Conservation (phyloP, 805 yeast species). For the Yarrowia sp. region DNA sequence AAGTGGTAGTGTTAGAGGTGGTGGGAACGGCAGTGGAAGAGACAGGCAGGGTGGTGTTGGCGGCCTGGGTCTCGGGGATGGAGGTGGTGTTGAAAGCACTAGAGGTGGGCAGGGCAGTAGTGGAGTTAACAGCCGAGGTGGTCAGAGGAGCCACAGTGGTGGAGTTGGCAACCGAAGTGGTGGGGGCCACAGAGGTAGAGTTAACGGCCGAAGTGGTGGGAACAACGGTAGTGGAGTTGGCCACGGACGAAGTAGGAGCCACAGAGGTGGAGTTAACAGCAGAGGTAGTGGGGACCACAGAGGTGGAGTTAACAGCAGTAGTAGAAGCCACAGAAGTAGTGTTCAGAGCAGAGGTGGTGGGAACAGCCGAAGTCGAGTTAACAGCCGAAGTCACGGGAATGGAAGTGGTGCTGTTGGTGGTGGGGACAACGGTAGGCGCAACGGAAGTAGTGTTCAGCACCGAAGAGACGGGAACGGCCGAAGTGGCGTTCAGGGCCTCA, state of each 20-base stretch:
- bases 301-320: constrained; percentile 11
- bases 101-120: neutral
- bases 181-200: constrained; percentile 1
- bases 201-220: neutral
- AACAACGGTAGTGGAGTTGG: neutral
- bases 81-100: constrained; percentile 3
- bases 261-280: neutral
- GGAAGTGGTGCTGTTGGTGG: too few relatives aligned
- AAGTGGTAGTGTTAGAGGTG: constrained; percentile 9
- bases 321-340: neutral
- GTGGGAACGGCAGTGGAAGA: neutral
- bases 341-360: constrained; percentile 5
- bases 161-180: neutral
- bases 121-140: neutral
- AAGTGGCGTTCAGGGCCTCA: constrained; percentile 21
- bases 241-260: neutral
- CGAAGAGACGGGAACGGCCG: neutral
- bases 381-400: neutral
- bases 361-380: neutral
- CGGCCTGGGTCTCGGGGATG: neutral
- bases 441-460: constrained; percentile 7
- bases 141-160: neutral
- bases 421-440: neutral
- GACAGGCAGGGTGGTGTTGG: neutral
- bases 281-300: neutral